Conservation (phyloP, 371 early-diverging fungal species). For the Mortierella sp. region DNA sequence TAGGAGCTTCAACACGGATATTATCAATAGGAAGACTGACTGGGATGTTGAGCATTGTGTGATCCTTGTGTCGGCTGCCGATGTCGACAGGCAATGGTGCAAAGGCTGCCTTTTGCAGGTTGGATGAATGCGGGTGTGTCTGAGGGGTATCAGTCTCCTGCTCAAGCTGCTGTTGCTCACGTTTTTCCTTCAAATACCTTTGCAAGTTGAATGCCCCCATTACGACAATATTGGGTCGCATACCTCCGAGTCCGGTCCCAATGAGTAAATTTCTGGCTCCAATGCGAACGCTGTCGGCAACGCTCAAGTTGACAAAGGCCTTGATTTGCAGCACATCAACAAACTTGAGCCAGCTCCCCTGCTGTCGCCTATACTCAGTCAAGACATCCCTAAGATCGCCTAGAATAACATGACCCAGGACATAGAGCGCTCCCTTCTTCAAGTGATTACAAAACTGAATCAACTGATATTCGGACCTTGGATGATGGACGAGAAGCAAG, state of each 20-base stretch:
- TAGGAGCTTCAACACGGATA: constrained; percentile 63
- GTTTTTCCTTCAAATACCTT: constrained; percentile 35
- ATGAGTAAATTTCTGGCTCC: constrained; percentile 67
- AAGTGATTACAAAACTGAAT: constrained; percentile 73
- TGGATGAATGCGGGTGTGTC: not conserved
- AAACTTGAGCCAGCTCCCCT: constrained; percentile 64
- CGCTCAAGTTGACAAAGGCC: constrained; percentile 70
- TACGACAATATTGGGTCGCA: constrained; percentile 76
- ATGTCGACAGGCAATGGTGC: not conserved
- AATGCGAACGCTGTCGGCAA: constrained; percentile 59
- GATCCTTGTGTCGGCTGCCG: constrained; percentile 8
- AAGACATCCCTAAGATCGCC: constrained; percentile 63
- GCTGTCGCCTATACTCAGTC: constrained; percentile 59
- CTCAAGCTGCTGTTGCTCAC: constrained; percentile 22
- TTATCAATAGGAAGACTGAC: constrained; percentile 63
- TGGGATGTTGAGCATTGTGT: constrained; percentile 43
- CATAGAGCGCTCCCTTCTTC: constrained; percentile 75
- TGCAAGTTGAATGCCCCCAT: constrained; percentile 62
- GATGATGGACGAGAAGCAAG: constrained; percentile 67
- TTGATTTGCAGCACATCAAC: constrained; percentile 68
- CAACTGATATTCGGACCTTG: constrained; percentile 61
- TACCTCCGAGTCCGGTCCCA: constrained; percentile 73
- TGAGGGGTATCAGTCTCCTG: not conserved
- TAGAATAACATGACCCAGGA: constrained; percentile 69
- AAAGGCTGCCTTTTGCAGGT: not conserved